A percentile compares a stretch with the other conserved stretches of the same genome.
Evolutionary conservation across 148 eudicot species (phyloP).

Genomic region (Heliamphora exappendiculata): DNA sequence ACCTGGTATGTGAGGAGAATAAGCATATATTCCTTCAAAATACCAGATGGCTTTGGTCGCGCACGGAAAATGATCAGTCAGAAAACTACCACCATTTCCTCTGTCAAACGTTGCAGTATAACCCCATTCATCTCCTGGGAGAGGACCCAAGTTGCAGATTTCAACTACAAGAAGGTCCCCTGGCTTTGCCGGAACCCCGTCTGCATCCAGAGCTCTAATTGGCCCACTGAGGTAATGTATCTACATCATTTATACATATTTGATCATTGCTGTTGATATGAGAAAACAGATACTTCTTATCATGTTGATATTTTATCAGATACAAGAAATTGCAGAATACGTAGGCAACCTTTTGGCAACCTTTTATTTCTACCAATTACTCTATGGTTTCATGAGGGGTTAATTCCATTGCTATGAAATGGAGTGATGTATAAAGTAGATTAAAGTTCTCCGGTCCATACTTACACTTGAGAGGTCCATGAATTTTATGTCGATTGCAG

Average conservation of each 20-base stretch:
- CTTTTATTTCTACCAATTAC: background rate
- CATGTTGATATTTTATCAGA: background rate
- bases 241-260: conserved; percentile 23
- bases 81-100: conserved; percentile 89
- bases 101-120: conserved; percentile 87
- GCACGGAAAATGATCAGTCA: conserved; percentile 87
- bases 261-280: background rate
- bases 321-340: background rate
- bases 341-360: background rate
- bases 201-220: conserved; percentile 50
- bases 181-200: conserved; percentile 63
- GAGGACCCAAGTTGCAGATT: conserved; percentile 92
- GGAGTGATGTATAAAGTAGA: background rate
- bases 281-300: background rate
- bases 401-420: background rate
- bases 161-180: conserved; percentile 87
- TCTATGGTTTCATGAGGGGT: background rate
- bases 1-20: conserved; percentile 97
- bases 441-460: background rate
- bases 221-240: conserved; percentile 94
- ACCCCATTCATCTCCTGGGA: conserved; percentile 96
- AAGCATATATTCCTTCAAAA: conserved; percentile 91
- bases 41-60: conserved; percentile 97
- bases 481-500: conserved; percentile 66
- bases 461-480: conserved; percentile 70